Percentiles rank a stretch among this genome's conserved stretches.
phyloP scores from a whole-genome alignment of 345 rosid species.

The thale cress (Arabidopsis thaliana) region DNA sequence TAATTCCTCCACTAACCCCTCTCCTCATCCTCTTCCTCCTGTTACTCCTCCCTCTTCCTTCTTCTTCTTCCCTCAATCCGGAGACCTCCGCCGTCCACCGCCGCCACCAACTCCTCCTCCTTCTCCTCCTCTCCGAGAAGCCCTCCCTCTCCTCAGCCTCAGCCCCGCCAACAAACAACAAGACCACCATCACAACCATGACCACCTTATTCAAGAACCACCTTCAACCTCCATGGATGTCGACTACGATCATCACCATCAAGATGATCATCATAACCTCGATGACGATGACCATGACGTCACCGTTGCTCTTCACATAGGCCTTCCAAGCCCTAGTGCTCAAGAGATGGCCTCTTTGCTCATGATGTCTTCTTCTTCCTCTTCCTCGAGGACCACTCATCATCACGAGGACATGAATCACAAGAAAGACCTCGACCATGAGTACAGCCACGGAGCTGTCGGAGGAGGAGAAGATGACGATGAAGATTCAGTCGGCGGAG shows the following conservation, averaged over 20 bases:
- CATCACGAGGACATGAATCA: conserved; percentile 34
- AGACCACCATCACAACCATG: conserved; percentile 26
- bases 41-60: conserved; percentile 29
- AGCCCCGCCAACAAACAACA: conserved; percentile 65
- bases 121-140: conserved; percentile 88
- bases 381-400: conserved; percentile 39
- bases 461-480: conserved; percentile 49
- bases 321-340: conserved; percentile 87
- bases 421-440: conserved; percentile 37
- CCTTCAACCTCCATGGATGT: conserved; percentile 48
- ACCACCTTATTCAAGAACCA: conserved; percentile 39
- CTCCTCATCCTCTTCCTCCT: conserved; percentile 35
- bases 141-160: conserved; percentile 75
- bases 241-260: conserved; percentile 42
- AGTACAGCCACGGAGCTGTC: neutral
- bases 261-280: conserved; percentile 42
- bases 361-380: conserved; percentile 56
- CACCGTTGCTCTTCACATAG: conserved; percentile 93
- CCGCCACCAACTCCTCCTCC: conserved; percentile 57
- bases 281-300: conserved; percentile 53
- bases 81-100: conserved; percentile 31
- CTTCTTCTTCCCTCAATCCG: conserved; percentile 43
- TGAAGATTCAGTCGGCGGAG: conserved; percentile 58
- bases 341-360: conserved; percentile 74
- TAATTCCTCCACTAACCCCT: conserved; percentile 47